Conservation (phyloP, 1,284 basidiomycete species). For the Trichosporon asahii region DNA sequence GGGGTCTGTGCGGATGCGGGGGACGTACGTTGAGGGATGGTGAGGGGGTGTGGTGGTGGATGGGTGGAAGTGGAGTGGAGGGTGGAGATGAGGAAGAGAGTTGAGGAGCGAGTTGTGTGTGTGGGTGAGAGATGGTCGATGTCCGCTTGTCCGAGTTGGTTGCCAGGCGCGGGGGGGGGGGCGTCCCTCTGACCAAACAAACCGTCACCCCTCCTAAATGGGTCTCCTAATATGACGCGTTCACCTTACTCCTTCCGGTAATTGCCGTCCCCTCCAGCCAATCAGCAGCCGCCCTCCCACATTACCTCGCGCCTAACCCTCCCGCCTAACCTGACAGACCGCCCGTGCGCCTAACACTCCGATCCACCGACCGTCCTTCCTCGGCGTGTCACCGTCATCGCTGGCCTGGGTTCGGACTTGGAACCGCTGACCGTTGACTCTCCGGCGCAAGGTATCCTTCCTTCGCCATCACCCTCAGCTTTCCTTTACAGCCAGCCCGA, state of each 20-base stretch:
- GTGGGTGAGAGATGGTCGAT: not conserved
- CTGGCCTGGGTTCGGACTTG: not conserved
- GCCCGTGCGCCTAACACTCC: not conserved
- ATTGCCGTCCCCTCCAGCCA: not conserved
- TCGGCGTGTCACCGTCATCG: slow-evolving; percentile 9
- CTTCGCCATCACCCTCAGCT: not conserved
- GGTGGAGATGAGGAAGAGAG: not conserved
- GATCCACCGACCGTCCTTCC: not conserved
- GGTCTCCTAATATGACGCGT: not conserved
- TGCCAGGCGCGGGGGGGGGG: not conserved
- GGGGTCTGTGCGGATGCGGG: not conserved
- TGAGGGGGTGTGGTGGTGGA: slow-evolving; percentile 10
- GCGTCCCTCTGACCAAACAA: slow-evolving; percentile 2
- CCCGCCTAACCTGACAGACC: not conserved
- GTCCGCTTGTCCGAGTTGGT: not conserved
- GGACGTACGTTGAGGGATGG: not conserved
- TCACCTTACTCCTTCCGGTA: slow-evolving; percentile 1
- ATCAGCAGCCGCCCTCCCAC: not conserved
- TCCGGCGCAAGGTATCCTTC: not conserved
- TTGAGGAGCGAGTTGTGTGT: slow-evolving; percentile 6
- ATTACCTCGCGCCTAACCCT: not conserved
- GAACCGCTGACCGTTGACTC: not conserved
- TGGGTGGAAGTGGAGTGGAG: slow-evolving; percentile 12
- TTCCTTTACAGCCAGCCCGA: not conserved
- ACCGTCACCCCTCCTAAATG: not conserved